These are phyloP conservation scores for Apiotrichum sp. DNA, from an alignment of 1,284 basidiomycete genomes.

Conservation along the genomic window DNA sequence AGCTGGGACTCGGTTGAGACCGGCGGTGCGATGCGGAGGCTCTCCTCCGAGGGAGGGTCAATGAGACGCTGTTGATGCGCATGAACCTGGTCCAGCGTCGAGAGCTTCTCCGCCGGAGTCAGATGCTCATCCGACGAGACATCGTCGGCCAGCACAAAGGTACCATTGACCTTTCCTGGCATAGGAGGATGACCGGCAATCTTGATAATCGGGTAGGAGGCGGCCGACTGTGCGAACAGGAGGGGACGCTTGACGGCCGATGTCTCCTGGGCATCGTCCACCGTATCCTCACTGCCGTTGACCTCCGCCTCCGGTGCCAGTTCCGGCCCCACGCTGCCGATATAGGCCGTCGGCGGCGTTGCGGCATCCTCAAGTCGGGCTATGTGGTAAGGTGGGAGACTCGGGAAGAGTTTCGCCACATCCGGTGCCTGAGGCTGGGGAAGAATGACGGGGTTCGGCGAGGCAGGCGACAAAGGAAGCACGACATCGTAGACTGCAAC, in stretches of 20 bases:
- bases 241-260: conserved; percentile 17
- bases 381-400: background rate
- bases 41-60: conserved; percentile 30
- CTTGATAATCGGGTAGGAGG: conserved; percentile 42
- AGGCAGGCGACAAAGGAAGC: conserved; percentile 28
- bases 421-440: conserved; percentile 36
- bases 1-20: conserved; percentile 4
- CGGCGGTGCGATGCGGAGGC: background rate
- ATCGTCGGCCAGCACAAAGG: conserved; percentile 37
- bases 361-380: conserved; percentile 6
- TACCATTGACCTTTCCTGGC: conserved; percentile 38
- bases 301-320: conserved; percentile 11
- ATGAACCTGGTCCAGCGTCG: conserved; percentile 21
- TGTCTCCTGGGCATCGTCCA: background rate
- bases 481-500: conserved; percentile 47
- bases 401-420: background rate
- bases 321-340: conserved; percentile 32
- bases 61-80: conserved; percentile 21
- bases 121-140: conserved; percentile 27
- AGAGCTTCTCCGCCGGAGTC: conserved; percentile 3
- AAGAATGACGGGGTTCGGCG: conserved; percentile 43
- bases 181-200: conserved; percentile 12
- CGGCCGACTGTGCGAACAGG: conserved; percentile 41
- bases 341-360: conserved; percentile 37
- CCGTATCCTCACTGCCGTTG: background rate